These are phyloP conservation scores for Guillardia theta DNA, from an alignment of 78 protist species.

Conservation along the genomic window DNA sequence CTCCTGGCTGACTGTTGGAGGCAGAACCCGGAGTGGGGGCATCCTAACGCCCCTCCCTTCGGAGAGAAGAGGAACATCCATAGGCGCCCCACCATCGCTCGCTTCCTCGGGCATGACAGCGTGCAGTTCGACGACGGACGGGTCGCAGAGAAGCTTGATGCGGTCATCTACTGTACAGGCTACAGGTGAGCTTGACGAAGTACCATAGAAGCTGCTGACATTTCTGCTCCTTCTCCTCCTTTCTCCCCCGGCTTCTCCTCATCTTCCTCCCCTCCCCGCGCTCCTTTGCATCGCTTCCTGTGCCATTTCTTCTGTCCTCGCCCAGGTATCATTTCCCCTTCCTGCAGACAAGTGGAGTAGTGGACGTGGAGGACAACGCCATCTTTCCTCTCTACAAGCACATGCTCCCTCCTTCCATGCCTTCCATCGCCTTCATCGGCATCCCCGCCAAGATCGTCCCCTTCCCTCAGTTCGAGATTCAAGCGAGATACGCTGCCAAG, in stretches of 20 bases:
- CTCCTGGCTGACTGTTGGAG: neutral
- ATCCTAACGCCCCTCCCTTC: neutral
- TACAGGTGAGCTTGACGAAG: neutral
- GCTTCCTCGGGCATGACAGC: neutral
- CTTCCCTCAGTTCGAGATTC: neutral
- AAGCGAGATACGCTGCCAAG: neutral
- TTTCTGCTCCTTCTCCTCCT: neutral
- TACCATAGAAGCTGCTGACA: neutral
- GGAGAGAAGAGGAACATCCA: neutral
- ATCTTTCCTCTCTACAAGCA: neutral
- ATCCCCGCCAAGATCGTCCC: neutral
- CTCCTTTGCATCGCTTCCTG: neutral
- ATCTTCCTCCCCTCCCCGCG: neutral
- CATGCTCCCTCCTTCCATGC: neutral
- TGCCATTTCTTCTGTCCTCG: neutral
- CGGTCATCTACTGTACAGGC: neutral
- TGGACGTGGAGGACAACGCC: neutral
- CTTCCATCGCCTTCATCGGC: neutral
- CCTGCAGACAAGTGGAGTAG: neutral
- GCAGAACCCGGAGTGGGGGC: neutral
- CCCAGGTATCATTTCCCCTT: neutral
- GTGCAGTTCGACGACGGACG: neutral
- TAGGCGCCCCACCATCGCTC: neutral
- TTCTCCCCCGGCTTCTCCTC: neutral
- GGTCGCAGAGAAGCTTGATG: neutral